Evolutionary conservation across 495 filamentous ascomycete genomes (phyloP).

Genomic region (Alectoria sarmentosa): DNA sequence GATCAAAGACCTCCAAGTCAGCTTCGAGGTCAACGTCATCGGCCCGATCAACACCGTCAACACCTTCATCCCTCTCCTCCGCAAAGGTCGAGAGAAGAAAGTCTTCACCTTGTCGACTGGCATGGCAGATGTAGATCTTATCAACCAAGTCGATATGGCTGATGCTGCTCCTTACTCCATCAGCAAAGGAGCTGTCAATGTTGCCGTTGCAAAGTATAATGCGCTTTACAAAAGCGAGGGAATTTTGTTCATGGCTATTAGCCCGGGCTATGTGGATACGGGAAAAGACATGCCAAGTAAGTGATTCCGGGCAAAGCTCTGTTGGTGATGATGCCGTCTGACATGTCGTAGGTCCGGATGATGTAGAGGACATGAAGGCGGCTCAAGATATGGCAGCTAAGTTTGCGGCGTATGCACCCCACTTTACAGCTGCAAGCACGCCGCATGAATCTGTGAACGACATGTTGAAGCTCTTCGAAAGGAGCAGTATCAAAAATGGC

Average conservation of each 20-base stretch:
- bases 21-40: conserved; percentile 39
- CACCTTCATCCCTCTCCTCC: conserved; percentile 47
- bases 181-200: conserved; percentile 42
- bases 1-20: background rate
- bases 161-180: conserved; percentile 30
- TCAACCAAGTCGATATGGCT: conserved; percentile 30
- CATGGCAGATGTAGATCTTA: conserved; percentile 40
- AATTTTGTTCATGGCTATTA: conserved; percentile 43
- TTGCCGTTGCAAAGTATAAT: conserved; percentile 41
- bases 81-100: conserved; percentile 46
- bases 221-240: conserved; percentile 45
- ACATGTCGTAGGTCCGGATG: conserved; percentile 28
- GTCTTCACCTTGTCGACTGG: conserved; percentile 47
- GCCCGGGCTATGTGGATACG: conserved; percentile 42
- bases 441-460: conserved; percentile 37
- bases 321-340: conserved; percentile 20
- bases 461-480: conserved; percentile 36
- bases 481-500: conserved; percentile 41
- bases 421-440: conserved; percentile 42
- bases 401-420: conserved; percentile 39
- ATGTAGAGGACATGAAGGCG: conserved; percentile 32
- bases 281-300: conserved; percentile 19
- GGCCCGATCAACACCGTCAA: conserved; percentile 46
- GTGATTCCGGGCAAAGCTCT: background rate
- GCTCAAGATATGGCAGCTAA: conserved; percentile 30